These are phyloP conservation scores for Lachnellula cervina DNA, from an alignment of 2,329 filamentous ascomycete genomes.

Conservation along the genomic window DNA sequence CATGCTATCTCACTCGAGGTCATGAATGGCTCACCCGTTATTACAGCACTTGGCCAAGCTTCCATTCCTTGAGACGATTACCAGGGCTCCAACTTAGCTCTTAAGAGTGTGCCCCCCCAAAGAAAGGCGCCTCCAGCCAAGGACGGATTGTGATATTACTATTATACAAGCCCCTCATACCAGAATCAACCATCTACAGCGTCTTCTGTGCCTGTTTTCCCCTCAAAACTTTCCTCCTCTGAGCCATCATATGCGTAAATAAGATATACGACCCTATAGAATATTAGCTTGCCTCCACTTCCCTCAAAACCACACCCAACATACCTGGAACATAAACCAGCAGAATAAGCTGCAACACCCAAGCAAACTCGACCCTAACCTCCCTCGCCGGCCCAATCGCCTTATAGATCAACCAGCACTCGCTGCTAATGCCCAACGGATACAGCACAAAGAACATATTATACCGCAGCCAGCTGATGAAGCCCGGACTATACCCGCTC, in stretches of 20 bases:
- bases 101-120: not conserved
- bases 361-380: constrained; percentile 48
- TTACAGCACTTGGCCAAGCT: no score
- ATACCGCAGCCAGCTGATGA: constrained; percentile 78
- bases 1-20: no score
- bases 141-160: not conserved
- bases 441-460: constrained; percentile 93
- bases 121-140: not conserved
- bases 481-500: constrained; percentile 53
- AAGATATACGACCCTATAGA: constrained; percentile 62
- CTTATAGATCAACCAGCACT: constrained; percentile 74
- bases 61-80: no score
- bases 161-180: not conserved
- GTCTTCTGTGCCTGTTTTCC: constrained; percentile 45
- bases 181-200: constrained; percentile 8
- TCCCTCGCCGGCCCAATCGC: constrained; percentile 57
- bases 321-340: constrained; percentile 75
- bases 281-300: constrained; percentile 13
- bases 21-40: no score
- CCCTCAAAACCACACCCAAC: constrained; percentile 30
- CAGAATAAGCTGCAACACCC: constrained; percentile 59
- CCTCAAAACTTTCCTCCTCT: constrained; percentile 74
- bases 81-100: no score
- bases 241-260: constrained; percentile 92
- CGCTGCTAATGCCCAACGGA: constrained; percentile 83